Conservation (phyloP, 331 rosid genomes). For the Telfairia occidentalis region DNA sequence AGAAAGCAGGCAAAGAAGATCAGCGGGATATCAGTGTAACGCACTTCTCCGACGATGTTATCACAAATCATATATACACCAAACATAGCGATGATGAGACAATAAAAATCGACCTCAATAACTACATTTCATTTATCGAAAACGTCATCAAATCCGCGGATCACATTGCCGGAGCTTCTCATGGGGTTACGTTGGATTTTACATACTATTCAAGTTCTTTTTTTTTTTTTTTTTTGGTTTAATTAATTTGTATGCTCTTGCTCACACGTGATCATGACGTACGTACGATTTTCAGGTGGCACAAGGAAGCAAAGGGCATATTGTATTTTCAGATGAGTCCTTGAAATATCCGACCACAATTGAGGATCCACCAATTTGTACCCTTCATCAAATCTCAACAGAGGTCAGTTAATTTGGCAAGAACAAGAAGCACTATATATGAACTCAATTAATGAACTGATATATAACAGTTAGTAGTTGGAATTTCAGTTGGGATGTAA, state of each 20-base stretch:
- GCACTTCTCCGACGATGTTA: not conserved
- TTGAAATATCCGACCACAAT: not conserved
- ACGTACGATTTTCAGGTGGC: no score
- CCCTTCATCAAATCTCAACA: not conserved
- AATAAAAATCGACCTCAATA: not conserved
- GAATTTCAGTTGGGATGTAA: not conserved
- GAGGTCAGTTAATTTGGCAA: not conserved
- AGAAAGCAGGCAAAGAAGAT: not conserved
- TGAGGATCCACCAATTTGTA: not conserved
- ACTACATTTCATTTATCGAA: not conserved
- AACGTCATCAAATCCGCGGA: not conserved
- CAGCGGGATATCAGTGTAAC: no score
- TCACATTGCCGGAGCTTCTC: not conserved
- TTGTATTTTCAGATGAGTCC: not conserved
- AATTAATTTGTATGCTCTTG: no score
- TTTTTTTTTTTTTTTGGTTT: no score
- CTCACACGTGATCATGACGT: no score
- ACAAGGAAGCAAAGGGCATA: not conserved
- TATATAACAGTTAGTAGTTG: no score
- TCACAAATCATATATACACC: not conserved
- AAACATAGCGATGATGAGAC: not conserved
- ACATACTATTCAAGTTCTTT: no score
- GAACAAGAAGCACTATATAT: no score
- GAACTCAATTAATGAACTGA: no score
- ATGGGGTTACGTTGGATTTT: constrained; percentile 1